Percentiles rank a stretch among this genome's conserved stretches.
These are phyloP conservation scores for Anethum foeniculum DNA, from an alignment of 140 eudicot genomes.

Conservation along the genomic window DNA sequence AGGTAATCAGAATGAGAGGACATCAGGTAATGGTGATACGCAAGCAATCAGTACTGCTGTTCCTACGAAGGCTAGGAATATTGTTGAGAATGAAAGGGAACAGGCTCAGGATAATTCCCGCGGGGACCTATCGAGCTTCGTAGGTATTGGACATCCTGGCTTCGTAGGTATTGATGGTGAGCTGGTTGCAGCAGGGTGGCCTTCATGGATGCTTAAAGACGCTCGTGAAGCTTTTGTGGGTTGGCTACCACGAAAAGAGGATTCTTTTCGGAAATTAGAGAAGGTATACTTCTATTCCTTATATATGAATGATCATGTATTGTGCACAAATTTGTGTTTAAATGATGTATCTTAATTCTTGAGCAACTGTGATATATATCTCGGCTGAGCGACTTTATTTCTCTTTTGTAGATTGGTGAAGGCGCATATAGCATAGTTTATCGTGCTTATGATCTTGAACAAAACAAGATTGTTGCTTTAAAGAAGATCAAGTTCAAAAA, in stretches of 20 bases:
- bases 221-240: constrained; percentile 91
- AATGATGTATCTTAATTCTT: background rate
- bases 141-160: constrained; percentile 30
- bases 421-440: constrained; percentile 90
- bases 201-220: constrained; percentile 80
- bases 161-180: constrained; percentile 55
- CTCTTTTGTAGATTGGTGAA: constrained; percentile 77
- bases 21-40: too few species aligned
- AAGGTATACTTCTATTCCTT: background rate
- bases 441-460: constrained; percentile 83
- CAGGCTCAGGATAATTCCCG: too few species aligned
- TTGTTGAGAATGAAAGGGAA: too few species aligned
- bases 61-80: constrained; percentile 30
- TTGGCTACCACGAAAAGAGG: constrained; percentile 65
- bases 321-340: background rate
- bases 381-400: constrained; percentile 1
- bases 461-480: constrained; percentile 76
- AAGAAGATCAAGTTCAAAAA: constrained; percentile 82
- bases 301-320: background rate
- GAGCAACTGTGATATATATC: constrained; percentile 7
- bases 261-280: background rate
- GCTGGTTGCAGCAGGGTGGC: constrained; percentile 97
- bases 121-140: constrained; percentile 27
- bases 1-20: too few species aligned
- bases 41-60: constrained; percentile 16